Conservation (phyloP, 805 yeast species). For the Candida railenensis region DNA sequence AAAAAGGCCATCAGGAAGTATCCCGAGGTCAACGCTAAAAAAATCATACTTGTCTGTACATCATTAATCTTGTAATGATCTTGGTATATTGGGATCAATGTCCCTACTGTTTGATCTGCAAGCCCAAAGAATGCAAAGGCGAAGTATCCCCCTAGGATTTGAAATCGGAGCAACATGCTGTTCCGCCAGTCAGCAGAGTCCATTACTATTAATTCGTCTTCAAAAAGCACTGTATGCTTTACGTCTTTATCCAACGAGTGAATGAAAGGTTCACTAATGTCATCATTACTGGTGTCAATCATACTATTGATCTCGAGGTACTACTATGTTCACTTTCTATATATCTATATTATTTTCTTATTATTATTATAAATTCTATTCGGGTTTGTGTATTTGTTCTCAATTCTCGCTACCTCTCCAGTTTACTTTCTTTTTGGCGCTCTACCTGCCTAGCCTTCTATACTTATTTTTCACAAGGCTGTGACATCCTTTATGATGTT, state of each 20-base stretch:
- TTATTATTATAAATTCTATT: too few relatives aligned
- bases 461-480: too few relatives aligned
- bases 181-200: slow-evolving; percentile 41
- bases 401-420: too few relatives aligned
- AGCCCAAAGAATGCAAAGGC: slow-evolving; percentile 51
- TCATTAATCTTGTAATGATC: slow-evolving; percentile 48
- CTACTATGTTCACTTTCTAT: too few relatives aligned
- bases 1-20: slow-evolving; percentile 52
- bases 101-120: slow-evolving; percentile 61
- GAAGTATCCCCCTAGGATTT: slow-evolving; percentile 38
- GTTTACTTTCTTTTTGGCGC: too few relatives aligned
- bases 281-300: background rate
- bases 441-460: too few relatives aligned
- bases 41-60: slow-evolving; percentile 47
- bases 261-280: background rate
- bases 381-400: too few relatives aligned
- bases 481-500: too few relatives aligned
- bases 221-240: slow-evolving; percentile 16
- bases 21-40: slow-evolving; percentile 53
- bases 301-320: too few relatives aligned
- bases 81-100: slow-evolving; percentile 53
- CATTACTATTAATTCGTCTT: slow-evolving; percentile 25
- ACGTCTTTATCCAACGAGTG: background rate
- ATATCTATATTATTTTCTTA: too few relatives aligned
- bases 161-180: slow-evolving; percentile 39